These are phyloP conservation scores for Vigna nakashimae DNA, from an alignment of 306 rosid species.

Conservation along the genomic window DNA sequence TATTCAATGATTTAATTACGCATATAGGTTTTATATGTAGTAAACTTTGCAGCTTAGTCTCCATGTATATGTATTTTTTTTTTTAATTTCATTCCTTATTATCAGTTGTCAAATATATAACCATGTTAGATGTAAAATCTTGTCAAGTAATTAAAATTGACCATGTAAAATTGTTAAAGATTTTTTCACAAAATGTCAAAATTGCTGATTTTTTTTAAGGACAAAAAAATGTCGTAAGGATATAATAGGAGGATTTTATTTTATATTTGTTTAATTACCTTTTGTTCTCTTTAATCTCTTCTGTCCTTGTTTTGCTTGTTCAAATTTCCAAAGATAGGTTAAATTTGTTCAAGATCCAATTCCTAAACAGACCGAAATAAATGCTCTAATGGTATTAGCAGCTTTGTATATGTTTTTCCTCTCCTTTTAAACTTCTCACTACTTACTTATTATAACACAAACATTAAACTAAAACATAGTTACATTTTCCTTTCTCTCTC, in stretches of 20 bases:
- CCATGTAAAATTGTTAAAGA: too few species aligned
- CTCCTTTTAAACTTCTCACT: background rate
- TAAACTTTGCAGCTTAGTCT: too few species aligned
- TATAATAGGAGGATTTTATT: background rate
- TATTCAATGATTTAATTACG: too few species aligned
- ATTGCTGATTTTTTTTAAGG: background rate
- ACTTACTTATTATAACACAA: background rate
- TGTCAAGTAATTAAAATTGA: too few species aligned
- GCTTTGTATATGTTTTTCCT: slow-evolving; percentile 1
- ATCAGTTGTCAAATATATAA: too few species aligned
- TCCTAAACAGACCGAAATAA: slow-evolving; percentile 29
- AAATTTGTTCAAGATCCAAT: slow-evolving; percentile 43
- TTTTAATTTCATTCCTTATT: too few species aligned
- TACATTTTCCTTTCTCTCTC: background rate
- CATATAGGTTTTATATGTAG: too few species aligned
- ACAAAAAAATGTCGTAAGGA: background rate
- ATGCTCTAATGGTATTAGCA: slow-evolving; percentile 21
- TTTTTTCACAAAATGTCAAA: too few species aligned
- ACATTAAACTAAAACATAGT: slow-evolving; percentile 24
- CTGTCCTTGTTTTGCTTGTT: slow-evolving; percentile 43
- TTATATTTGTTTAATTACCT: too few species aligned
- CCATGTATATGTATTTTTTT: too few species aligned
- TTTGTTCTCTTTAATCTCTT: background rate
- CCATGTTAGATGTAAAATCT: too few species aligned
- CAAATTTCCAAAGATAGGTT: slow-evolving; percentile 38